A percentile compares a stretch with the other conserved stretches of the same genome.
phyloP scores from a whole-genome alignment of 2,329 filamentous ascomycete genomes.

The Lecanicillium sp. region DNA sequence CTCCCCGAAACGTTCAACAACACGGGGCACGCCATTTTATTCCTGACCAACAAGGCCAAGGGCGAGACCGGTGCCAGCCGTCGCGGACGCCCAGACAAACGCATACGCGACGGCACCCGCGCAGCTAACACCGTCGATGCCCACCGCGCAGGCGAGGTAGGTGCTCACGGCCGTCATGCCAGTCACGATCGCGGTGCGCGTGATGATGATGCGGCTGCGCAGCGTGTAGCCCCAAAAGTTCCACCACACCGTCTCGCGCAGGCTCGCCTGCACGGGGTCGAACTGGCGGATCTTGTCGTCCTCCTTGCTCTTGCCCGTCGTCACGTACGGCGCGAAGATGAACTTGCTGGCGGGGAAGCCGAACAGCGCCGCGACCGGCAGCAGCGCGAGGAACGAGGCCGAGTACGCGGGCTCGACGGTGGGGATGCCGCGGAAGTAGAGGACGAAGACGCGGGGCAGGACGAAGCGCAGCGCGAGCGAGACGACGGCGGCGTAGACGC shows the following conservation, averaged over 20 bases:
- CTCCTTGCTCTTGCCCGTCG: constrained; percentile 41
- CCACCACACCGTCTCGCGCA: constrained; percentile 64
- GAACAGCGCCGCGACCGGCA: constrained; percentile 52
- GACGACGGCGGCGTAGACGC: constrained; percentile 69
- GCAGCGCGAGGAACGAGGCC: constrained; percentile 53
- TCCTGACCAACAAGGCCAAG: constrained; percentile 46
- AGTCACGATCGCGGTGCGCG: constrained; percentile 56
- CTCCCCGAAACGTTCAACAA: constrained; percentile 14
- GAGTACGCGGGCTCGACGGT: constrained; percentile 63
- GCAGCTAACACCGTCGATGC: constrained; percentile 63
- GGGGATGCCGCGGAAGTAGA: constrained; percentile 67
- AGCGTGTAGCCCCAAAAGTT: constrained; percentile 66
- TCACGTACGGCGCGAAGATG: constrained; percentile 66
- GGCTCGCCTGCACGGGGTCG: constrained; percentile 56
- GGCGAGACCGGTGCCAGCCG: constrained; percentile 51
- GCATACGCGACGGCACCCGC: constrained; percentile 68
- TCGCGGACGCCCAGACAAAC: constrained; percentile 65
- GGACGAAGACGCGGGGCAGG: constrained; percentile 65
- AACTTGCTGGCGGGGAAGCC: constrained; percentile 69
- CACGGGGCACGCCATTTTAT: constrained; percentile 18
- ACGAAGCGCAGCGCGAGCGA: constrained; percentile 63
- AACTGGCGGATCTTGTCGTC: constrained; percentile 49
- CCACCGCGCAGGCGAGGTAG: constrained; percentile 59
- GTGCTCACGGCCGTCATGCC: constrained; percentile 53
- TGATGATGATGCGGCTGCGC: constrained; percentile 57